Evolutionary conservation across 495 filamentous ascomycete genomes (phyloP), one percentile per base, ranked within the genome.

Genomic region (Filosporella fistucella): DNA sequence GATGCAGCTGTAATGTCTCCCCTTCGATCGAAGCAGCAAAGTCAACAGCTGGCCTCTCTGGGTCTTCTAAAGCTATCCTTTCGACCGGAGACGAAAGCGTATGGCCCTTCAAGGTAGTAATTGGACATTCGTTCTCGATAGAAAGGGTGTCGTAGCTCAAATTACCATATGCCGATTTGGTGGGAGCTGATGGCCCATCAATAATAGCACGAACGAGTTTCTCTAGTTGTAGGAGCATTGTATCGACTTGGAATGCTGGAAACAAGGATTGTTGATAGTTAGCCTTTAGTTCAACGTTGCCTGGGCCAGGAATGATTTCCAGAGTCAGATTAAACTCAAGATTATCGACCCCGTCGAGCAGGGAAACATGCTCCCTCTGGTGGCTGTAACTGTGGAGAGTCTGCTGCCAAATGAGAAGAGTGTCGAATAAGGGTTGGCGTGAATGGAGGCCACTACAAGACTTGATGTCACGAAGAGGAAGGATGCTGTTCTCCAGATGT

Each of bases 401-500:
- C 58, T 91, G 80, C 49, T 94, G 88, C 71, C 88, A 94, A 5
- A 88, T 80, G 39, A 91, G 71, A 1, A 91, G 68, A 0, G 80
- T 74, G 43, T 91, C 84, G 49, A 88, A 91, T 2, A 88, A 61
- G 6, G 56, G 58, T 23, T 68, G 61, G 0, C 65, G 65, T 1
- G 75, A 58, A 12, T 71, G 61, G 1, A 82, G 49, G 0, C 69
- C 72, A 22, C 70, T 76, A 0, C 62, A 58, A 40, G 71, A 76
- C 51, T 80, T 86, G 46, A 94, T 86, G 14, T 87, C 79, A 0
- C 72, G 63, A 13, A 91, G 66, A 2, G 85, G 73, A 25, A 88
- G 49, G 1, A 66, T 65, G 24, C 69, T 71, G 55, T 86, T 68
- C 10, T 71, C 68, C 5, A 91, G 64, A 29, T 78, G 67, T n/a